These are phyloP conservation scores for Sclerotinia glacialis DNA, from an alignment of 2,329 filamentous ascomycete species.

Conservation along the genomic window DNA sequence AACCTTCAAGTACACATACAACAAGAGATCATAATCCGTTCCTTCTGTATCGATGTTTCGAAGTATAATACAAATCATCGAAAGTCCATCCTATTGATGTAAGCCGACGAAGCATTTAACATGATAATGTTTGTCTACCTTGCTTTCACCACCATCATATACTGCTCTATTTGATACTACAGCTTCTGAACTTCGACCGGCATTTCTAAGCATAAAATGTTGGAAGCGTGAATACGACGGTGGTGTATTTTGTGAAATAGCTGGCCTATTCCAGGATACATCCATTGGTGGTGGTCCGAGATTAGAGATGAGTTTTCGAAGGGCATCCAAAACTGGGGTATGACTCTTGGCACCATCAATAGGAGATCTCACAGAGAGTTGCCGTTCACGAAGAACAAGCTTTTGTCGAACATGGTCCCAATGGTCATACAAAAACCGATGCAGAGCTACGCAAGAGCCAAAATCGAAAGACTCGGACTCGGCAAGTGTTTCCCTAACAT, in stretches of 20 bases:
- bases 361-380: conserved; percentile 55
- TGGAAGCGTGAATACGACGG: conserved; percentile 67
- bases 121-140: conserved; percentile 43
- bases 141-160: conserved; percentile 69
- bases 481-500: conserved; percentile 45
- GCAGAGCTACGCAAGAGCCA: conserved; percentile 66
- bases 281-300: conserved; percentile 65
- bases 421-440: conserved; percentile 68
- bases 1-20: conserved; percentile 67
- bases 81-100: conserved; percentile 55
- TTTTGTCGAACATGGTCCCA: conserved; percentile 68
- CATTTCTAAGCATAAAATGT: conserved; percentile 70
- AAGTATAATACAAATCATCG: conserved; percentile 67
- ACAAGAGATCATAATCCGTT: conserved; percentile 62
- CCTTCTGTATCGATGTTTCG: conserved; percentile 64
- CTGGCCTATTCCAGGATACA: conserved; percentile 66
- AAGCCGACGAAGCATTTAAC: not conserved
- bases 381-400: conserved; percentile 57
- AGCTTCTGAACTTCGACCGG: conserved; percentile 62
- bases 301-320: conserved; percentile 62
- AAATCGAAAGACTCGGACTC: conserved; percentile 61
- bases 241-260: conserved; percentile 61
- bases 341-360: conserved; percentile 51
- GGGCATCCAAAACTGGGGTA: conserved; percentile 57
- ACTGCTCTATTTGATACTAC: conserved; percentile 63